Conservation (phyloP, 768 basidiomycete species). For the Lentinus brumalis region DNA sequence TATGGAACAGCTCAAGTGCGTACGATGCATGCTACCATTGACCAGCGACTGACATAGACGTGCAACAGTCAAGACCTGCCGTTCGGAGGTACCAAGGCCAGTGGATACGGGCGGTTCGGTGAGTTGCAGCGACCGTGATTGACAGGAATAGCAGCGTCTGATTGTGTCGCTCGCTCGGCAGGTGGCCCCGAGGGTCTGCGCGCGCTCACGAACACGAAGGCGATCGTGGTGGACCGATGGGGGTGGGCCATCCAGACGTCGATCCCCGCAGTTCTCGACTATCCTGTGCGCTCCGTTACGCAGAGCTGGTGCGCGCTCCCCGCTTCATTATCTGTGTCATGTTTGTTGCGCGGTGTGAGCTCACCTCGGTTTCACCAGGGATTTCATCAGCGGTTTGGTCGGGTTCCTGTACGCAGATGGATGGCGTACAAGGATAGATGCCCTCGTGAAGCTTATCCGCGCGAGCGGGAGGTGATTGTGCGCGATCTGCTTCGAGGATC, state of each 20-base stretch:
- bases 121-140: slow-evolving; percentile 24
- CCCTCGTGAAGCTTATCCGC: slow-evolving; percentile 41
- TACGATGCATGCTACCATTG: neutral
- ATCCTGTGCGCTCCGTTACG: slow-evolving; percentile 74
- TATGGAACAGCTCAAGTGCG: slow-evolving; percentile 59
- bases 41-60: slow-evolving; percentile 3
- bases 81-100: slow-evolving; percentile 90
- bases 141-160: slow-evolving; percentile 14
- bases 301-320: slow-evolving; percentile 63
- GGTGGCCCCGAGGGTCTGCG: slow-evolving; percentile 94
- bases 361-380: slow-evolving; percentile 36
- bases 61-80: slow-evolving; percentile 81
- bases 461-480: slow-evolving; percentile 35
- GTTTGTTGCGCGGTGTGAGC: neutral
- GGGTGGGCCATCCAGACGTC: slow-evolving; percentile 79
- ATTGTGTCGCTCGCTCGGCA: slow-evolving; percentile 28
- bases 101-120: slow-evolving; percentile 95
- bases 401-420: slow-evolving; percentile 51
- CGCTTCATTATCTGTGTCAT: neutral
- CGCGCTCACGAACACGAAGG: slow-evolving; percentile 85
- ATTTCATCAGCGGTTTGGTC: slow-evolving; percentile 52
- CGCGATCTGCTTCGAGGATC: neutral
- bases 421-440: slow-evolving; percentile 46
- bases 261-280: slow-evolving; percentile 86
- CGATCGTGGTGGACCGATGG: slow-evolving; percentile 84